These are phyloP conservation scores for Colletotrichum cuscutae DNA, from an alignment of 2,329 filamentous ascomycete genomes.

Conservation along the genomic window DNA sequence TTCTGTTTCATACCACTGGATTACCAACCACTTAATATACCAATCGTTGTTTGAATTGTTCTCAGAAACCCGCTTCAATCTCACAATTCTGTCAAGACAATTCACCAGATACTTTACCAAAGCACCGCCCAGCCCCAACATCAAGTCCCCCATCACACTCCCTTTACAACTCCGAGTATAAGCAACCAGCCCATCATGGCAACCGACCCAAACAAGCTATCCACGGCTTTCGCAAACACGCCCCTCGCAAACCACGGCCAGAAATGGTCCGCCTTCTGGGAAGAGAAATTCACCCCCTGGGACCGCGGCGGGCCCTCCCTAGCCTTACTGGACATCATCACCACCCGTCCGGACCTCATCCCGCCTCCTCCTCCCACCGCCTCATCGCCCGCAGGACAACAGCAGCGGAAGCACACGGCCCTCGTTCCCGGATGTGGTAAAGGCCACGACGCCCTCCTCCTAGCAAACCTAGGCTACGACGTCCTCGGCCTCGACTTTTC, in stretches of 20 bases:
- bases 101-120: background rate
- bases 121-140: background rate
- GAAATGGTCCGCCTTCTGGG: constrained; percentile 61
- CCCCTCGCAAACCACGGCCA: constrained; percentile 47
- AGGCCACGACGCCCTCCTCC: constrained; percentile 82
- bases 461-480: constrained; percentile 81
- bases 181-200: constrained; percentile 35
- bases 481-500: constrained; percentile 79
- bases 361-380: constrained; percentile 33
- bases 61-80: background rate
- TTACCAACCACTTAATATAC: background rate
- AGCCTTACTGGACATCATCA: constrained; percentile 64
- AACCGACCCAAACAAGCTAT: constrained; percentile 41
- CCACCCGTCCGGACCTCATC: constrained; percentile 56
- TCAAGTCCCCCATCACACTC: background rate
- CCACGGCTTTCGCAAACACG: constrained; percentile 46
- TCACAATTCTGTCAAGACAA: background rate
- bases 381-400: background rate
- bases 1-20: background rate
- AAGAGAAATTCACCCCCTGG: constrained; percentile 60
- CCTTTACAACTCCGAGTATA: background rate
- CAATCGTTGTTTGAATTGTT: background rate
- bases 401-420: constrained; percentile 49
- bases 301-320: constrained; percentile 64
- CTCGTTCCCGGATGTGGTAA: constrained; percentile 85